Evolutionary conservation across 2,329 filamentous ascomycete genomes (phyloP), one percentile per base, ranked within the genome.

Genomic region (Acrocalymma vagum): DNA sequence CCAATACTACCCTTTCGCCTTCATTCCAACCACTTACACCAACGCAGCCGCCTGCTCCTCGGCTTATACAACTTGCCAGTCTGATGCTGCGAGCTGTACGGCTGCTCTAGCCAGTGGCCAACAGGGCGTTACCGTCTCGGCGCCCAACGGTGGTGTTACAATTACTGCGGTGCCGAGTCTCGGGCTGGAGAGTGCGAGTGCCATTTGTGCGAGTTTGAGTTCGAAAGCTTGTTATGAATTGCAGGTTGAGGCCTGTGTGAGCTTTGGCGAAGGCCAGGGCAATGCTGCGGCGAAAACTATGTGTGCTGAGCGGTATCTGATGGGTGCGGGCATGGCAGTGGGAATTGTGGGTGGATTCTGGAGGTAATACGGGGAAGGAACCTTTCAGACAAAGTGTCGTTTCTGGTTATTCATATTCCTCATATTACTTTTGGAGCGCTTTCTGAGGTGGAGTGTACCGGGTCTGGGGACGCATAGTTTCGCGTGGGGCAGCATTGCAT

Each of bases 11-110:
- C 78, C 79, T 13, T 81, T 80, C 48, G 60, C 78, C 35, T 72
- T 71, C 52, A 77, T 82, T 35, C 75, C 79, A 11, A 82, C 79
- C 2, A 74, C 74, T 42, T 81, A 81, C 58, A 60, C 67, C 20
- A 75, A 80, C 43, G 72, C 76, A 45, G 72, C 69, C 35, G 70
- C 72, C 25, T 83, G 79, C 63, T 76, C 77, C 18, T 75, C 75
- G 31, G 79, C 79, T 62, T 82, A 79, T 65, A 76, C 75, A 22
- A 67, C 69, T 40, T 82, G 79, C 45, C 72, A 78, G 56, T 70
- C 65, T 26, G 72, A 79, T 65, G 65, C 63, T 63, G 59, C 63
- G 45, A 62, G 60, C 49, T 70, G 67, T 41, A 69, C 65, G 45
- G 47, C 57, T 51, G 66, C 72, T 20, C 66, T 82, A 44, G 76